Percentiles rank a stretch among this genome's conserved stretches.
These are phyloP conservation scores for Bretschneidera sinensis DNA, from an alignment of 345 rosid species.

Conservation along the genomic window DNA sequence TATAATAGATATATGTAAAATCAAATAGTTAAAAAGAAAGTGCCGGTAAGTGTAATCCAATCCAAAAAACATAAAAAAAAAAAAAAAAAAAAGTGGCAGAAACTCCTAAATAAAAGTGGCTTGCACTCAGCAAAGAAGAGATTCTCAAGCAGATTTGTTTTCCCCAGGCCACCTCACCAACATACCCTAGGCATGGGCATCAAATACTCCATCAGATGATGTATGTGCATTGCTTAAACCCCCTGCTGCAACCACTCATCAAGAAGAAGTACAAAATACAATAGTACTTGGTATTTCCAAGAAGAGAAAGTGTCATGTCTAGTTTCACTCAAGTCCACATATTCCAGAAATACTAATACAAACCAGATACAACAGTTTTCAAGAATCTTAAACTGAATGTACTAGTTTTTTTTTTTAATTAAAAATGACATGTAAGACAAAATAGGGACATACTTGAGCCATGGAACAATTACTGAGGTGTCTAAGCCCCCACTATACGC, in stretches of 20 bases:
- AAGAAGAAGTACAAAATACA: neutral
- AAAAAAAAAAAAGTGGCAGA: neutral
- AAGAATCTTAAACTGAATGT: neutral
- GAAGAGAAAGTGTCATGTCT: neutral
- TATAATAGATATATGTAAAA: neutral
- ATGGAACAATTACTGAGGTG: constrained; percentile 95
- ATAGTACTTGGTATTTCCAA: neutral
- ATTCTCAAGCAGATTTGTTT: too few species aligned
- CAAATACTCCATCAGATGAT: too few species aligned
- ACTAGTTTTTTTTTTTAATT: neutral
- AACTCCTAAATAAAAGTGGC: neutral
- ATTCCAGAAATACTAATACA: too few species aligned
- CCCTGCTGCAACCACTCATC: neutral
- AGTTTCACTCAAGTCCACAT: neutral
- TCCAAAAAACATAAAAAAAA: neutral
- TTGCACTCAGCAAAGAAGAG: too few species aligned
- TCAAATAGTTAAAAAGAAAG: constrained; percentile 5
- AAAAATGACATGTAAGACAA: constrained; percentile 14
- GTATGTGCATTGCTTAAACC: neutral
- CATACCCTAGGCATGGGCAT: too few species aligned
- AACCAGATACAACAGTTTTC: neutral
- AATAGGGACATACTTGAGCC: constrained; percentile 62
- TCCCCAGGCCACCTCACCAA: too few species aligned
- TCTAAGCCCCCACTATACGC: constrained; percentile 98
- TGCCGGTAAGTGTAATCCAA: neutral